Conservation (phyloP, 306 rosid species). For the Oxytropis ochrocephala region DNA sequence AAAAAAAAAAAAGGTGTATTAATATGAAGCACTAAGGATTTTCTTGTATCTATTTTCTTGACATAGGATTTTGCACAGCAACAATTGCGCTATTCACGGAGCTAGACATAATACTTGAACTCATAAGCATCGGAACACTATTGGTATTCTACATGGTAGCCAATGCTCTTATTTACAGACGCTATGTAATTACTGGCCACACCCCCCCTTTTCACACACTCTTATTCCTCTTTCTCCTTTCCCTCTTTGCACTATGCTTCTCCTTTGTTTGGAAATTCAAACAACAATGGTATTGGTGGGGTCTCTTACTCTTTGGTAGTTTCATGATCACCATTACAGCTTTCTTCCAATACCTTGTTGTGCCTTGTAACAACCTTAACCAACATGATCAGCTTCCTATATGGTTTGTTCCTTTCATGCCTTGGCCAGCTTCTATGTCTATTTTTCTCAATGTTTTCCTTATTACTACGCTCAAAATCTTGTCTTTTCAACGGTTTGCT, state of each 20-base stretch:
- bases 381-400: background rate
- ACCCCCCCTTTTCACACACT: conserved; percentile 47
- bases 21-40: no score
- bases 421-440: conserved; percentile 83
- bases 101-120: conserved; percentile 57
- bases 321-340: conserved; percentile 44
- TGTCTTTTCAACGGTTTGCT: conserved; percentile 63
- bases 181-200: conserved; percentile 49
- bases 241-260: conserved; percentile 56
- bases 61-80: conserved; percentile 80
- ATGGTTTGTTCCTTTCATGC: conserved; percentile 85
- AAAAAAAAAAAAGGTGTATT: no score
- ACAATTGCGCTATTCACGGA: conserved; percentile 78
- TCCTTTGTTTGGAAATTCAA: conserved; percentile 62
- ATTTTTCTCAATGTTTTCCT: conserved; percentile 78
- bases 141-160: conserved; percentile 91
- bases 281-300: conserved; percentile 68
- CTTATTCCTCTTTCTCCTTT: conserved; percentile 62
- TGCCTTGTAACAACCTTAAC: conserved; percentile 21
- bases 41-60: background rate
- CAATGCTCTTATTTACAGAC: conserved; percentile 70
- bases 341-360: conserved; percentile 44
- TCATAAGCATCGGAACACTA: conserved; percentile 73
- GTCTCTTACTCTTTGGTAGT: conserved; percentile 42
- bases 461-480: conserved; percentile 49